phyloP scores from a whole-genome alignment of 1,284 basidiomycete species.

The Microbotryum scabiosae region DNA sequence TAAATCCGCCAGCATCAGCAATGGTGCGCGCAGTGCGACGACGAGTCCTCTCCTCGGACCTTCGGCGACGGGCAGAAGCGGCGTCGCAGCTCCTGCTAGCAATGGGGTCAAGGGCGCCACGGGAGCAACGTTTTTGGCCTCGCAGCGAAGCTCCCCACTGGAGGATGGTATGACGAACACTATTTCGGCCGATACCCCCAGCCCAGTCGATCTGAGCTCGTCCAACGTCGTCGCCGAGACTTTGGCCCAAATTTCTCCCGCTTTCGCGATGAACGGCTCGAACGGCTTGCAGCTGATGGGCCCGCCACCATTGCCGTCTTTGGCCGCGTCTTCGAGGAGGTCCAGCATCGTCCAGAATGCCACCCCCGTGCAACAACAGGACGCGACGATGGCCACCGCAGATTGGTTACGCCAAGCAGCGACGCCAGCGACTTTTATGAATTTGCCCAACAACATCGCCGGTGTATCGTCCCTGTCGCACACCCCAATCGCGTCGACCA shows the following conservation, averaged over 20 bases:
- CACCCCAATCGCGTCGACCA: too few relatives aligned
- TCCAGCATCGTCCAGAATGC: background rate
- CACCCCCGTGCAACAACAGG: too few relatives aligned
- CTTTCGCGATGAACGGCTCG: background rate
- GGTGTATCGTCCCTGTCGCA: too few relatives aligned
- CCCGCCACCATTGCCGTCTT: constrained; percentile 18
- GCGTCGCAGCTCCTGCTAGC: background rate
- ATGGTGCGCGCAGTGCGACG: constrained; percentile 14
- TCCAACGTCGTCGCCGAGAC: background rate
- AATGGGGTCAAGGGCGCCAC: too few relatives aligned
- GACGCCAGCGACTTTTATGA: constrained; percentile 35
- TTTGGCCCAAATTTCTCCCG: background rate
- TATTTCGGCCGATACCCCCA: constrained; percentile 12
- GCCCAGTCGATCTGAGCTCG: constrained; percentile 23
- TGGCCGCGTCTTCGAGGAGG: background rate
- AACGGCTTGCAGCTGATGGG: constrained; percentile 21
- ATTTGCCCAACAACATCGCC: constrained; percentile 21
- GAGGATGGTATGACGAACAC: background rate
- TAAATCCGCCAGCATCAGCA: constrained; percentile 1
- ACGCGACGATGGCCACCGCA: background rate
- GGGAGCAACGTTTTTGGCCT: background rate
- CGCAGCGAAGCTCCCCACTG: constrained; percentile 2
- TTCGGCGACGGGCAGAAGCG: background rate
- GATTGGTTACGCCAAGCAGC: constrained; percentile 17
- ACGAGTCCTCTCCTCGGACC: constrained; percentile 17